These are phyloP conservation scores for Euphorbia celastroides DNA, from an alignment of 441 rosid genomes.

Conservation along the genomic window DNA sequence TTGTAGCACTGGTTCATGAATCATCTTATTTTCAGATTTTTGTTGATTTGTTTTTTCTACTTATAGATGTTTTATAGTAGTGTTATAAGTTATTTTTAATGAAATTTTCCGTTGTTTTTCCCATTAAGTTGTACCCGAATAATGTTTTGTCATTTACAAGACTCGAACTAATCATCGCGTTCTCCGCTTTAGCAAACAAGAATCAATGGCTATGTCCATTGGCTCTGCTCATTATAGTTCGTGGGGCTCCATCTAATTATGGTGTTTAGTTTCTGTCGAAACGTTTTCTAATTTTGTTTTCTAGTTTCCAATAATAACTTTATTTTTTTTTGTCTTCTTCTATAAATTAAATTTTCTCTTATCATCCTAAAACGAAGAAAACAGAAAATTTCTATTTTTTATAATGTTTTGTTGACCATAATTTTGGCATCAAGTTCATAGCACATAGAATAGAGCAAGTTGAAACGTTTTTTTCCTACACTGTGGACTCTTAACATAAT, in stretches of 20 bases:
- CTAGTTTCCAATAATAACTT: not conserved
- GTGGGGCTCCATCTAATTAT: not conserved
- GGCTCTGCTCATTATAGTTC: not conserved
- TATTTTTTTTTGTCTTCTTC: not conserved
- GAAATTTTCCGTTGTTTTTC: too few relatives aligned
- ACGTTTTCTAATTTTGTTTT: slow-evolving; percentile 2
- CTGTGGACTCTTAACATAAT: not conserved
- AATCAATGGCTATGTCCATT: not conserved
- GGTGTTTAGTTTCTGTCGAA: not conserved
- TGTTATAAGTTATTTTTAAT: too few relatives aligned
- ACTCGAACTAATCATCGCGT: not conserved
- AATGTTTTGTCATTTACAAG: not conserved
- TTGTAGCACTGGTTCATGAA: too few relatives aligned
- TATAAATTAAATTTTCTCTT: not conserved
- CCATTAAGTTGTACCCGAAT: not conserved
- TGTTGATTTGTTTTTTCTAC: too few relatives aligned
- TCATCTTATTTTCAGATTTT: too few relatives aligned
- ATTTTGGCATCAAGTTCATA: not conserved
- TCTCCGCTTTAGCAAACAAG: not conserved
- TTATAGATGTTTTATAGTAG: too few relatives aligned
- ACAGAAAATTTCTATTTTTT: not conserved
- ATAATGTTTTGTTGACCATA: not conserved
- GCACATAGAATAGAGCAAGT: not conserved
- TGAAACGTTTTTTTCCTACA: not conserved
- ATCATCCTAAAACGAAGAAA: not conserved